These are phyloP conservation scores for Phyllostachys edulis DNA, from an alignment of 176 grass and related monocot genomes.

Conservation along the genomic window DNA sequence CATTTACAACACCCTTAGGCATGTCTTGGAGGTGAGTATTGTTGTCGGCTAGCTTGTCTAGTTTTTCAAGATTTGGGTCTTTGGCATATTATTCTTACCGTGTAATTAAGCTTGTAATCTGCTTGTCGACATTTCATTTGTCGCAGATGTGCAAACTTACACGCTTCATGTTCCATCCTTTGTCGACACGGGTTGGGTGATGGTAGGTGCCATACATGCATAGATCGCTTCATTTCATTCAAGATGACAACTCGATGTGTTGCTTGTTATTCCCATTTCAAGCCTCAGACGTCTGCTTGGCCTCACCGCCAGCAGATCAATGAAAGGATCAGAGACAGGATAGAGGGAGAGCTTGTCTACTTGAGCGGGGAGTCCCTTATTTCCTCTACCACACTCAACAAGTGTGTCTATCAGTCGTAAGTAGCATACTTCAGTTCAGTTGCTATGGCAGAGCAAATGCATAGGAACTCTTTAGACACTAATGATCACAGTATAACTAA, in stretches of 20 bases:
- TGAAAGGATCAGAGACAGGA: constrained; percentile 48
- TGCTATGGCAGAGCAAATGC: too few species aligned
- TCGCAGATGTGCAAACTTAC: constrained; percentile 66
- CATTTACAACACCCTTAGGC: constrained; percentile 73
- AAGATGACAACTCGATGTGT: neutral
- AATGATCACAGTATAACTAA: neutral
- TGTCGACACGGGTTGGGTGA: constrained; percentile 85
- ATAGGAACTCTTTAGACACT: too few species aligned
- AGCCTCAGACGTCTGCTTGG: constrained; percentile 79
- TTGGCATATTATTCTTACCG: neutral
- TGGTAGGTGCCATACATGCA: constrained; percentile 40
- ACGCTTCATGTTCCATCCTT: constrained; percentile 88
- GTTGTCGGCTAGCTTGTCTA: neutral
- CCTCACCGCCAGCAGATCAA: constrained; percentile 59
- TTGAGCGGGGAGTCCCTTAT: constrained; percentile 65
- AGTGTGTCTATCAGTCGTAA: constrained; percentile 66
- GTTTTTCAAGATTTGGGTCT: neutral
- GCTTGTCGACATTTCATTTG: neutral
- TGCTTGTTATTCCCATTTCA: neutral
- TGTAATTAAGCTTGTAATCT: neutral
- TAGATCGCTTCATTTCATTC: neutral
- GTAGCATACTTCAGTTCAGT: neutral
- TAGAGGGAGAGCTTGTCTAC: constrained; percentile 58
- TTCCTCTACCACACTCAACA: constrained; percentile 76
- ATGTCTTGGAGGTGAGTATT: constrained; percentile 66